phyloP scores from a whole-genome alignment of 2,329 filamentous ascomycete species.

The Dothideomycetes sp. region DNA sequence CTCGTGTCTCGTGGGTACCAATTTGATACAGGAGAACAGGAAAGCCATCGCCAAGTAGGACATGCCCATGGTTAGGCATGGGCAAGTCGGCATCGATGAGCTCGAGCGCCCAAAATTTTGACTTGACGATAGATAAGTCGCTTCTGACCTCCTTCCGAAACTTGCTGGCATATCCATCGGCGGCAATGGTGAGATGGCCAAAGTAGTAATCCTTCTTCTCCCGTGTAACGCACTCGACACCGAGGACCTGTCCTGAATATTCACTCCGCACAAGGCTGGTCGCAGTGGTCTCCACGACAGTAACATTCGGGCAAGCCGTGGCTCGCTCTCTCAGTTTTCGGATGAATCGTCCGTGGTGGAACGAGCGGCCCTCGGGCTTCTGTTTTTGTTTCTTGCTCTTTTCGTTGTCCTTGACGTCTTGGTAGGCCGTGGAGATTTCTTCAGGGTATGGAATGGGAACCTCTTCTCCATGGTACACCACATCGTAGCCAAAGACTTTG shows the following conservation, averaged over 20 bases:
- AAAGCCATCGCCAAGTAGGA: conserved; percentile 65
- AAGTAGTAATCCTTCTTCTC: conserved; percentile 65
- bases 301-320: conserved; percentile 67
- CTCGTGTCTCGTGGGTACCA: conserved; percentile 84
- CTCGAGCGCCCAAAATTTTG: conserved; percentile 89
- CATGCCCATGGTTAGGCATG: conserved; percentile 66
- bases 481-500: conserved; percentile 73
- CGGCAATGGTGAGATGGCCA: conserved; percentile 74
- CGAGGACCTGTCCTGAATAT: conserved; percentile 61
- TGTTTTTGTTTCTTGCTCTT: conserved; percentile 24
- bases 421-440: conserved; percentile 31
- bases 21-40: conserved; percentile 95
- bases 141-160: conserved; percentile 73
- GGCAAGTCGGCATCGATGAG: conserved; percentile 79
- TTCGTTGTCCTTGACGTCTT: conserved; percentile 22
- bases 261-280: conserved; percentile 62
- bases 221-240: conserved; percentile 61
- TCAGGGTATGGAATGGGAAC: conserved; percentile 71
- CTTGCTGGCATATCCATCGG: conserved; percentile 85
- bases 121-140: conserved; percentile 58
- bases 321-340: conserved; percentile 68
- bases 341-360: conserved; percentile 94
- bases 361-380: conserved; percentile 62
- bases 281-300: conserved; percentile 81
- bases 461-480: conserved; percentile 66